These are phyloP conservation scores for Filosporella fistucella DNA, from an alignment of 495 filamentous ascomycete genomes.

Conservation along the genomic window DNA sequence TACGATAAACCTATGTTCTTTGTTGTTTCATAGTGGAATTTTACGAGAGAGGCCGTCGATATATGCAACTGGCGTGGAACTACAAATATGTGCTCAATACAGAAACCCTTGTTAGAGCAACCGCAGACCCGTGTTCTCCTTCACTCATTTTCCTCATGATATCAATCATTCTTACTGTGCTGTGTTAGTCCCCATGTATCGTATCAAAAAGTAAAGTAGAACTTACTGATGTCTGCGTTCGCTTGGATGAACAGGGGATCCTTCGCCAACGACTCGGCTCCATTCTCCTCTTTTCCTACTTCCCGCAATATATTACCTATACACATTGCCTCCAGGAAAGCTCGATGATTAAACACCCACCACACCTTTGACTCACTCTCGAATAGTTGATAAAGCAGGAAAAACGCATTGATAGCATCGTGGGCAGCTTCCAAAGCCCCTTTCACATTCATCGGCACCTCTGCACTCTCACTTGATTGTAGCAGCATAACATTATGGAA, in stretches of 20 bases:
- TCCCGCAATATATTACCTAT: conserved; percentile 25
- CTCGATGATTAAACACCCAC: conserved; percentile 74
- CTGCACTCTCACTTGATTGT: conserved; percentile 53
- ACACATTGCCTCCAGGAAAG: conserved; percentile 51
- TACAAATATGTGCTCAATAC: conserved; percentile 52
- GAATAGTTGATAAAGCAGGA: conserved; percentile 58
- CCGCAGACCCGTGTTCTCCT: conserved; percentile 44
- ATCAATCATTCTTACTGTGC: conserved; percentile 48
- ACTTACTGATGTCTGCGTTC: conserved; percentile 51
- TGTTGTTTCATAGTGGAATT: no score
- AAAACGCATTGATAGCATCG: conserved; percentile 48
- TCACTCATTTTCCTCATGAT: conserved; percentile 51
- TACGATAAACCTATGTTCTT: no score
- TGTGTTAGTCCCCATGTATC: not conserved
- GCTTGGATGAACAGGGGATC: conserved; percentile 52
- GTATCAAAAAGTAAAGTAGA: not conserved
- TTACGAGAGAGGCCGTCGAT: no score
- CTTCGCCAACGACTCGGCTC: conserved; percentile 19
- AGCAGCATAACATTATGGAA: conserved; percentile 72
- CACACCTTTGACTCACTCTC: conserved; percentile 63
- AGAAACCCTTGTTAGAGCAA: conserved; percentile 49
- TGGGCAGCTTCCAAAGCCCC: conserved; percentile 66
- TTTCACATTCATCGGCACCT: conserved; percentile 56
- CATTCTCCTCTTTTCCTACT: conserved; percentile 19
- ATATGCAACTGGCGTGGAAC: no score